phyloP scores from a whole-genome alignment of 176 grass and related monocot species.

The Zizania latifolia region DNA sequence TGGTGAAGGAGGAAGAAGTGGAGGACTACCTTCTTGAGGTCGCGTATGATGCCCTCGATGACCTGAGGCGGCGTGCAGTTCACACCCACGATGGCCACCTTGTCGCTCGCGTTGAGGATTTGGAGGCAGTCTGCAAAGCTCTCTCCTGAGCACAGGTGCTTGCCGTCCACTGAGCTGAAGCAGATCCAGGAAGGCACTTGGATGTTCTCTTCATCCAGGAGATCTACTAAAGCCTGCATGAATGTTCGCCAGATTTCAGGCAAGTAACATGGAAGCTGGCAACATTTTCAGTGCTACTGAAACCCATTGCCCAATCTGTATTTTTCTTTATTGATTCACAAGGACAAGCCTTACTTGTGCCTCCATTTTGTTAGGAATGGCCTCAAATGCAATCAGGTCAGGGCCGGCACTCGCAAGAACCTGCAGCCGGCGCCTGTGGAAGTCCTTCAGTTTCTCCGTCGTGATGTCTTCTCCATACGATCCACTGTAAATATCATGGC shows the following conservation, averaged over 20 bases:
- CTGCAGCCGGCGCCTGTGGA: conserved; percentile 70
- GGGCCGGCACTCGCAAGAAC: conserved; percentile 53
- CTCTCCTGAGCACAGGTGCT: conserved; percentile 58
- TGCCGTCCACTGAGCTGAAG: conserved; percentile 74
- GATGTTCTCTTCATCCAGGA: conserved; percentile 68
- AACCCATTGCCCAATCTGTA: neutral
- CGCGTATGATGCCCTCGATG: conserved; percentile 56
- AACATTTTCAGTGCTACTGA: neutral
- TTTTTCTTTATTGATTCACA: neutral
- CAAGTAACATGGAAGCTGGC: neutral
- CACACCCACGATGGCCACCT: conserved; percentile 55
- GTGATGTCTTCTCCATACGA: conserved; percentile 46
- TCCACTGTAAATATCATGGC: conserved; percentile 35
- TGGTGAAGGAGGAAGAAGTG: neutral
- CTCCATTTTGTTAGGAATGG: conserved; percentile 80
- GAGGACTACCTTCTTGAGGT: conserved; percentile 76
- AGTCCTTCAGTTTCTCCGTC: conserved; percentile 68
- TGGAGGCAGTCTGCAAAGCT: conserved; percentile 54
- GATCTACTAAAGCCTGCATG: conserved; percentile 55
- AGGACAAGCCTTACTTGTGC: conserved; percentile 37
- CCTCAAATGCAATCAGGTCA: conserved; percentile 74
- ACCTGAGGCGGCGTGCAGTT: conserved; percentile 75
- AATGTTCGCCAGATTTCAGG: neutral
- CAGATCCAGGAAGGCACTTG: conserved; percentile 80
- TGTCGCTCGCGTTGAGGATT: conserved; percentile 51